phyloP scores from a whole-genome alignment of 1,284 basidiomycete species.

The Rhodotorula sp. region DNA sequence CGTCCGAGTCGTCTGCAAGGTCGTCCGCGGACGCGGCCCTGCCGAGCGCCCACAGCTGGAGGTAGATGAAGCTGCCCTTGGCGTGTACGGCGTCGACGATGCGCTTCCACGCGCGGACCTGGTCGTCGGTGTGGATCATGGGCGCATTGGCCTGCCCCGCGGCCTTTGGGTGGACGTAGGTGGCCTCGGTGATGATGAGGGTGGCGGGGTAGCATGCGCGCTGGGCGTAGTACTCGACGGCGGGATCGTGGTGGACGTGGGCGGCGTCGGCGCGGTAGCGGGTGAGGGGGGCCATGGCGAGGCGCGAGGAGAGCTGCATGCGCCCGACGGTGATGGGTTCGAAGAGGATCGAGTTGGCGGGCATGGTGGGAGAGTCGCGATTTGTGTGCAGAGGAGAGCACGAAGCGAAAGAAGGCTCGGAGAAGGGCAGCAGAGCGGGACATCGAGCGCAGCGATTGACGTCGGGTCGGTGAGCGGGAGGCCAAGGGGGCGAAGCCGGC shows the following conservation, averaged over 20 bases:
- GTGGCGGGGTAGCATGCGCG: constrained; percentile 56
- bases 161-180: constrained; percentile 51
- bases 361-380: neutral
- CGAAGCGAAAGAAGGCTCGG: too few species aligned
- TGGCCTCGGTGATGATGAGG: constrained; percentile 59
- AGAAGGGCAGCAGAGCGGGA: too few species aligned
- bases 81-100: constrained; percentile 56
- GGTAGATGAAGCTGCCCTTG: constrained; percentile 56
- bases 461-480: too few species aligned
- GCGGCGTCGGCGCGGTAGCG: constrained; percentile 50
- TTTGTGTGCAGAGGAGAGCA: neutral
- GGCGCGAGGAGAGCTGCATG: constrained; percentile 55
- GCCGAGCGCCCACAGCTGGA: constrained; percentile 61
- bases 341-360: constrained; percentile 20
- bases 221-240: constrained; percentile 56
- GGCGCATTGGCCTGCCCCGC: constrained; percentile 45
- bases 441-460: too few species aligned
- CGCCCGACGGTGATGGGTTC: constrained; percentile 54
- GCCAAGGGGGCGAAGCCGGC: too few species aligned
- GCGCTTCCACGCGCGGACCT: constrained; percentile 58
- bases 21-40: constrained; percentile 52
- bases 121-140: constrained; percentile 57
- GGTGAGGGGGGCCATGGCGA: constrained; percentile 60
- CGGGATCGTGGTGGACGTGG: constrained; percentile 29
- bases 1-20: constrained; percentile 44